Base-by-base conservation (phyloP, 2,329 filamentous ascomycete genomes). In the Kalaharituber pfeilii region DNA sequence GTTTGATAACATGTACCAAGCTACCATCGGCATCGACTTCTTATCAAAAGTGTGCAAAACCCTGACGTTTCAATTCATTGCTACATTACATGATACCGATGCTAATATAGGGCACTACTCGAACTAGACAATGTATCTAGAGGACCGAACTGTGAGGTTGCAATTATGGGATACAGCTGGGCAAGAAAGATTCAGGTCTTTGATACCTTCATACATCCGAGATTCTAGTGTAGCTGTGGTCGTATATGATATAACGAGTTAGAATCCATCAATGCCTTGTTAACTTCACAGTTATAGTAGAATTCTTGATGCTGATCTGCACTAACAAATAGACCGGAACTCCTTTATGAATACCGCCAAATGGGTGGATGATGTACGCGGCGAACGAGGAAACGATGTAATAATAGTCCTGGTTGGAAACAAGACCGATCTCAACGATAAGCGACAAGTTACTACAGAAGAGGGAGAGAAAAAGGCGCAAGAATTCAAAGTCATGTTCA, bases 1-100 rank as follows among this genome's bases (percentile, higher is more conserved):
- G 49, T 98, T 98, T 75, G 91, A 98, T 75, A 95, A 94, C 73
- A 96, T 89, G 76, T 98, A 98, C 73, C 91, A 98, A 72, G 91
- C 91, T 55, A 98, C 91, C 36, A 96, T 98, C 67, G 91, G 91
- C 67, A 98, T 98, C 73, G 91, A 98, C 72, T 98, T 98, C 68
- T 79, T 98, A 63, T 95, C 88, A 66, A 98, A 98, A 82, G 86
- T 85, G 75, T 68, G 70, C 58, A 29, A 45, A 20, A 51, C 22
- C 15, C 11, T 47, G 33, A 28, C 4, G 13, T 28, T 36, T 4
- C 7, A 25, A 44, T 7, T 25, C 18, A 20, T 27, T 47, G 7
- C 3, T 22, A 36, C 47, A n/a, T 36, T 30, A 30, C 53, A n/a
- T 45, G 50, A 64, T 65, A 53, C 65, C 51, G 42, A 47, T 47